Conservation (phyloP, 2,329 filamentous ascomycete genomes). For the Blastomyces parvus region DNA sequence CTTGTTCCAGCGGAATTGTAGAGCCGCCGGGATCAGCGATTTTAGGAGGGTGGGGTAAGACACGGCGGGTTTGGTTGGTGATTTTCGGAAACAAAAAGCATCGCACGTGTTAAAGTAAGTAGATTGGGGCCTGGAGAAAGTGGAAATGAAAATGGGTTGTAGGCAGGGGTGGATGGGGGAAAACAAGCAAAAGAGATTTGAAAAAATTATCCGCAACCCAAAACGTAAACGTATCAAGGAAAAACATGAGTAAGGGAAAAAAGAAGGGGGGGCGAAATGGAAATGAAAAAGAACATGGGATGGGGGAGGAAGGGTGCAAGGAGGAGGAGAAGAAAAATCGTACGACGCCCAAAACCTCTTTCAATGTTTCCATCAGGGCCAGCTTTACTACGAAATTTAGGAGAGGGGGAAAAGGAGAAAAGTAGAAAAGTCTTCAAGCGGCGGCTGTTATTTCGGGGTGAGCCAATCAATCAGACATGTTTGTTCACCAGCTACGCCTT, state of each 20-base stretch:
- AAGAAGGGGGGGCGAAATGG: neutral
- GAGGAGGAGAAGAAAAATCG: neutral
- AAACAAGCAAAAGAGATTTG: slow-evolving; percentile 6
- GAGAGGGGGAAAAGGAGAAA: neutral
- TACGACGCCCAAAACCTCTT: neutral
- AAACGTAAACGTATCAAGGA: neutral
- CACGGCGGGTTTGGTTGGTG: neutral
- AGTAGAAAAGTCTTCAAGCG: neutral
- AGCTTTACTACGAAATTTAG: neutral
- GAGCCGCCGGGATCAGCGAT: neutral
- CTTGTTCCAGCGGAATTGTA: neutral
- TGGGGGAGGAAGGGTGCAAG: neutral
- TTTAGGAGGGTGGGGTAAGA: neutral
- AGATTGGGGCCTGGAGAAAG: neutral
- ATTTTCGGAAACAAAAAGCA: neutral
- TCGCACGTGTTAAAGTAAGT: neutral
- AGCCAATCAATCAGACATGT: neutral
- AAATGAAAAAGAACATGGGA: neutral
- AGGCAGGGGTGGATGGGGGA: neutral
- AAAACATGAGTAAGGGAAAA: neutral
- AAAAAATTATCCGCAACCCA: slow-evolving; percentile 5
- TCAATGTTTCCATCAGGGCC: neutral
- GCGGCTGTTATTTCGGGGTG: neutral
- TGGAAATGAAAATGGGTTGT: neutral
- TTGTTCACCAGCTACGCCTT: neutral